Evolutionary conservation across 2,329 filamentous ascomycete genomes (phyloP).

Genomic region (Phialophora chinensis): DNA sequence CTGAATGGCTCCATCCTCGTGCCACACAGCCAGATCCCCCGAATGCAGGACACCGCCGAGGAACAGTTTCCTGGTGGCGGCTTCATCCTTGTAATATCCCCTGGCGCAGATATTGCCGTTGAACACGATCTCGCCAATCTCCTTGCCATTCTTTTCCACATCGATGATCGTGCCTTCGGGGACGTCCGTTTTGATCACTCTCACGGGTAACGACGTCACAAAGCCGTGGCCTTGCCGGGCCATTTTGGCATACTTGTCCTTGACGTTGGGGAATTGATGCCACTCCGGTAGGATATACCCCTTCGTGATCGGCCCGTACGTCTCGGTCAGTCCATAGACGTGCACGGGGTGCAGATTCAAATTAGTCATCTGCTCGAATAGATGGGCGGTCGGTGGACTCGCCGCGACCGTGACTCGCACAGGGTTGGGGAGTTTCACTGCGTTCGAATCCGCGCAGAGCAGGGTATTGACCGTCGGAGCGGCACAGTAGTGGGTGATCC

Average conservation of each 20-base stretch:
- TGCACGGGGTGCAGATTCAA: constrained; percentile 91
- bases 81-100: constrained; percentile 88
- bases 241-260: constrained; percentile 87
- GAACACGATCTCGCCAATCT: constrained; percentile 86
- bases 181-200: constrained; percentile 80
- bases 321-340: constrained; percentile 87
- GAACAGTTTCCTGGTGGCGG: constrained; percentile 85
- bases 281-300: constrained; percentile 86
- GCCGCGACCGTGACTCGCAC: constrained; percentile 93
- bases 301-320: constrained; percentile 94
- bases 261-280: constrained; percentile 69
- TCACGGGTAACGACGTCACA: constrained; percentile 77
- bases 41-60: constrained; percentile 85
- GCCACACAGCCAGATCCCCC: constrained; percentile 91
- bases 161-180: constrained; percentile 66
- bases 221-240: constrained; percentile 93
- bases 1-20: constrained; percentile 86
- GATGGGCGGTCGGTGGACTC: constrained; percentile 82
- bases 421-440: constrained; percentile 68
- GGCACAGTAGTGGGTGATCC: constrained; percentile 92
- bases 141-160: constrained; percentile 71
- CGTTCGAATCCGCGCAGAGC: constrained; percentile 79
- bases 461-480: constrained; percentile 96
- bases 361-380: constrained; percentile 90
- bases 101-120: constrained; percentile 88